These are phyloP conservation scores for Trametes pubescens DNA, from an alignment of 1,284 basidiomycete species.

Conservation along the genomic window DNA sequence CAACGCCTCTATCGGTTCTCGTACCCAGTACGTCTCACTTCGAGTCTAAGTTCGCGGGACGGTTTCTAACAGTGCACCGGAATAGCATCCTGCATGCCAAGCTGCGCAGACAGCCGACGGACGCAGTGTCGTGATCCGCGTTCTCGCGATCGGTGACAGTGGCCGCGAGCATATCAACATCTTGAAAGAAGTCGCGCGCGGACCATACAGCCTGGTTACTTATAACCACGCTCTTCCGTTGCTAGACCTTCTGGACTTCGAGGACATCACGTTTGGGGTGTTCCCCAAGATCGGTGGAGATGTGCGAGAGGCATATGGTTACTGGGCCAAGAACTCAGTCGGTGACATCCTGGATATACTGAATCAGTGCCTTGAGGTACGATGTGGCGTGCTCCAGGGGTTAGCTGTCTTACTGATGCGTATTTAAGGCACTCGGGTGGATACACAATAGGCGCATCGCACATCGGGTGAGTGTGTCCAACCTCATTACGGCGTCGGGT, in stretches of 20 bases:
- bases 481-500: neutral
- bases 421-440: neutral
- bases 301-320: conserved; percentile 22
- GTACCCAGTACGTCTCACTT: neutral
- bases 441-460: neutral
- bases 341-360: conserved; percentile 44
- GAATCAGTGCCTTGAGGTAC: conserved; percentile 41
- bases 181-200: conserved; percentile 5
- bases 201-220: neutral
- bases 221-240: conserved; percentile 29
- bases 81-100: neutral
- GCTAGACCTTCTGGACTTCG: conserved; percentile 38
- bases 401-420: neutral
- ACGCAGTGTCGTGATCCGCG: neutral
- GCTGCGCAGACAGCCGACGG: neutral
- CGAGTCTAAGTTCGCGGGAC: neutral
- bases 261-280: conserved; percentile 43
- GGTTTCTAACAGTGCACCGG: neutral
- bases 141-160: neutral
- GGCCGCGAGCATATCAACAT: conserved; percentile 12
- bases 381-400: neutral
- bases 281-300: conserved; percentile 38
- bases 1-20: neutral
- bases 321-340: conserved; percentile 39
- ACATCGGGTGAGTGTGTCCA: neutral